Conservation (phyloP, 176 grass and related monocot species). For the Aegilops longissima region DNA sequence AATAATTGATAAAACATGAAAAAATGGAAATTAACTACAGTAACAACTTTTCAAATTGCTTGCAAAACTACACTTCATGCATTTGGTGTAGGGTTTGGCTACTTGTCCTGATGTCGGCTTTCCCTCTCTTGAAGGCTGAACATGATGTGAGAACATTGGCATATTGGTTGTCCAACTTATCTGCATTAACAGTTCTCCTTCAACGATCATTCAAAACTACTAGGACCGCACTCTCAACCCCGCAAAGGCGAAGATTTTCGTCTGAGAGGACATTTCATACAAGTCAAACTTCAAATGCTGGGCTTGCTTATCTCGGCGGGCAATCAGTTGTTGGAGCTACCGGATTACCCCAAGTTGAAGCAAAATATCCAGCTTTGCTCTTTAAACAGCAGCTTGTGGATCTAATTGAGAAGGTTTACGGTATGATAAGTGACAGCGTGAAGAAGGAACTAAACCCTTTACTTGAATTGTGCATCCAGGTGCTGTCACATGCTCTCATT, state of each 20-base stretch:
- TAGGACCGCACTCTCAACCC: constrained; percentile 55
- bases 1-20: constrained; percentile 15
- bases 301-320: constrained; percentile 57
- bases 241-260: constrained; percentile 65
- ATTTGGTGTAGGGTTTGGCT: constrained; percentile 3
- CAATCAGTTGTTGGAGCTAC: constrained; percentile 47
- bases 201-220: constrained; percentile 68
- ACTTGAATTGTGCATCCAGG: constrained; percentile 84
- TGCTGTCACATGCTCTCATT: constrained; percentile 29
- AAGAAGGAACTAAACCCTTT: constrained; percentile 84
- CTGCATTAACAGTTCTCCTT: constrained; percentile 63
- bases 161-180: constrained; percentile 79
- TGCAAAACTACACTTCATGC: constrained; percentile 13
- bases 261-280: constrained; percentile 70
- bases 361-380: constrained; percentile 82
- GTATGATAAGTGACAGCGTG: constrained; percentile 75
- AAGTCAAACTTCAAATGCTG: constrained; percentile 61
- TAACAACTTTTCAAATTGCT: constrained; percentile 22
- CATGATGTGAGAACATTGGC: constrained; percentile 59
- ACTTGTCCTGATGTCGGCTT: constrained; percentile 32
- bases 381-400: constrained; percentile 90
- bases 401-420: constrained; percentile 88
- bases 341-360: constrained; percentile 71
- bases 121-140: constrained; percentile 49
- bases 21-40: constrained; percentile 3